phyloP scores from a whole-genome alignment of 306 rosid genomes.

The Pterocarpus macrocarpus region DNA sequence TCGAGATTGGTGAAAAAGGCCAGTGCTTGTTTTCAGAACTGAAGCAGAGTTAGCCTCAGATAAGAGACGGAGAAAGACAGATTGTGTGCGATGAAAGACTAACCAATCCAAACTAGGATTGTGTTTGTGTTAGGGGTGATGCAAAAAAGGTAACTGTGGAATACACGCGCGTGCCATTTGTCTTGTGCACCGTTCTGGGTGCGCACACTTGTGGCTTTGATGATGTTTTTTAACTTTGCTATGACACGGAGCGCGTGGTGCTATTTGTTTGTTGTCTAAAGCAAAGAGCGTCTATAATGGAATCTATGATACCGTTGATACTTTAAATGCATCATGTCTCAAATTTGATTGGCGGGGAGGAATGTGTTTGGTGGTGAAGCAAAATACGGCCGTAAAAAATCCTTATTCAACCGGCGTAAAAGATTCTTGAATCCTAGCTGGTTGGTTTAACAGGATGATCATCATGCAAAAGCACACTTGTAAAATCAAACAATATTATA shows the following conservation, averaged over 20 bases:
- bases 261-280: neutral
- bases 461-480: too few relatives aligned
- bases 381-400: neutral
- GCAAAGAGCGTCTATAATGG: neutral
- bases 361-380: neutral
- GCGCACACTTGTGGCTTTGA: neutral
- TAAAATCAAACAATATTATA: too few relatives aligned
- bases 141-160: neutral
- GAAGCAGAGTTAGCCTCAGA: conserved; percentile 31
- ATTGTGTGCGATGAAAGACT: neutral
- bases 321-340: neutral
- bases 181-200: neutral
- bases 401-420: too few relatives aligned
- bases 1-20: neutral
- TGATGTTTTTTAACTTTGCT: neutral
- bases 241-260: neutral
- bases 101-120: conserved; percentile 37
- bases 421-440: too few relatives aligned
- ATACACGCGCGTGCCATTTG: conserved; percentile 43
- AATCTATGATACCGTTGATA: neutral
- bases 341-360: neutral
- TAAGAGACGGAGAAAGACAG: neutral
- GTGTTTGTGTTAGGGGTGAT: neutral
- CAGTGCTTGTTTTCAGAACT: neutral
- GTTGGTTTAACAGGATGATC: too few relatives aligned